Conservation (phyloP, 1,284 basidiomycete species). For the Lentinus polychrous region DNA sequence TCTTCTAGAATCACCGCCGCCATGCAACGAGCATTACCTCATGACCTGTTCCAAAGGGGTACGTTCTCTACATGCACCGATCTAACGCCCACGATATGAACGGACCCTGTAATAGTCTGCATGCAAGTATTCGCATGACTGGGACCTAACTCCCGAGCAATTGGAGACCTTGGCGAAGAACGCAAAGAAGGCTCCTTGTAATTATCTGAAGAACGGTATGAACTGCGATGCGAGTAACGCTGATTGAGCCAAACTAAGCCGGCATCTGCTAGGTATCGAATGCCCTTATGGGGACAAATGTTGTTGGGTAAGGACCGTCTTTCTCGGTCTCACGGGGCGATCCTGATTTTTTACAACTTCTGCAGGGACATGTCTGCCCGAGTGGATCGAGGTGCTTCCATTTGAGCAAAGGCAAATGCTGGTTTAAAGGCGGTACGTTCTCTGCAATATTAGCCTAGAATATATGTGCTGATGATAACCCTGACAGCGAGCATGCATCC, state of each 20-base stretch:
- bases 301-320: constrained; percentile 41
- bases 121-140: constrained; percentile 79
- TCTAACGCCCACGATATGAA: neutral
- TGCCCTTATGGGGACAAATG: constrained; percentile 67
- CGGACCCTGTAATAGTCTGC: constrained; percentile 34
- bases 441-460: neutral
- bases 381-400: constrained; percentile 54
- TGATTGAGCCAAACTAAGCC: neutral
- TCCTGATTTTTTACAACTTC: neutral
- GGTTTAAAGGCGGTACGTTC: constrained; percentile 72
- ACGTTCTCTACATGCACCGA: constrained; percentile 18
- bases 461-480: neutral
- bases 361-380: constrained; percentile 67
- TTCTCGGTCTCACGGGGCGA: neutral
- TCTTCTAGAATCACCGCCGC: constrained; percentile 57
- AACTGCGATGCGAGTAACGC: neutral
- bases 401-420: constrained; percentile 57
- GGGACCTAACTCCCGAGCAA: constrained; percentile 61
- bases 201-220: constrained; percentile 69
- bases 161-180: constrained; percentile 56
- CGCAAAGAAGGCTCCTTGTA: constrained; percentile 77
- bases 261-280: constrained; percentile 42
- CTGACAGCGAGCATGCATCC: constrained; percentile 3
- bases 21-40: constrained; percentile 75
- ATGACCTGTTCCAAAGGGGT: constrained; percentile 76